These are phyloP conservation scores for Pseudocercospora macadamiae DNA, from an alignment of 2,329 filamentous ascomycete genomes.

Conservation along the genomic window DNA sequence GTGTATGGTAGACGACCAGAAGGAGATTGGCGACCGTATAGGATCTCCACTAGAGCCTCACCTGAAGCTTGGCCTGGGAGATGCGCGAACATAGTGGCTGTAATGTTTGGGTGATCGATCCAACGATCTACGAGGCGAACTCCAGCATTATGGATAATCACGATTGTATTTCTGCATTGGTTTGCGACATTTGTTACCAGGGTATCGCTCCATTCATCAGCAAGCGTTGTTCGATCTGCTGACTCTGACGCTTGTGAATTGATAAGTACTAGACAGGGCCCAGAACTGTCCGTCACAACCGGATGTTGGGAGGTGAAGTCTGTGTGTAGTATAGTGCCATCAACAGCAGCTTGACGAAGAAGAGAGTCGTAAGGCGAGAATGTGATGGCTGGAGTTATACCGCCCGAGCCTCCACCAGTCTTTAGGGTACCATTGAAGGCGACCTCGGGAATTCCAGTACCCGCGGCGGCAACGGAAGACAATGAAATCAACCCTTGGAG, in stretches of 20 bases:
- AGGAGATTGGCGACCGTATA: conserved; percentile 32
- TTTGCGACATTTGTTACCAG: conserved; percentile 36
- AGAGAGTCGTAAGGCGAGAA: conserved; percentile 35
- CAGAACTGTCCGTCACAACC: conserved; percentile 26
- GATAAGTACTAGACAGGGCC: conserved; percentile 38
- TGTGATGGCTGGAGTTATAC: conserved; percentile 29
- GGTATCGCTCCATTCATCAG: conserved; percentile 32
- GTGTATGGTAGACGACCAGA: conserved; percentile 37
- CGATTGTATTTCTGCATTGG: conserved; percentile 37
- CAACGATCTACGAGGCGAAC: conserved; percentile 35
- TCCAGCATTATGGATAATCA: conserved; percentile 38
- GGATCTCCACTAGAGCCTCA: conserved; percentile 27
- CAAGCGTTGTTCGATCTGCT: conserved; percentile 33
- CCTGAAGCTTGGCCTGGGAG: conserved; percentile 29
- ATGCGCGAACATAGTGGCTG: conserved; percentile 26
- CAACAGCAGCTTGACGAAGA: conserved; percentile 27
- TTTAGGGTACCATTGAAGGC: conserved; percentile 36
- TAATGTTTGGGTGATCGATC: conserved; percentile 33
- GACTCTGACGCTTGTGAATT: conserved; percentile 35
- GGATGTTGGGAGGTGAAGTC: conserved; percentile 34
- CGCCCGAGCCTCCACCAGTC: conserved; percentile 36
- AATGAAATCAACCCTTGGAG: conserved; percentile 17
- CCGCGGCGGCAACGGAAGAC: conserved; percentile 11
- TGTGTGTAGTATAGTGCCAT: conserved; percentile 30
- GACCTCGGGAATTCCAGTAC: conserved; percentile 19